Conservation (phyloP, 2,329 filamentous ascomycete genomes). For the Endoconidiophora laricicola region DNA sequence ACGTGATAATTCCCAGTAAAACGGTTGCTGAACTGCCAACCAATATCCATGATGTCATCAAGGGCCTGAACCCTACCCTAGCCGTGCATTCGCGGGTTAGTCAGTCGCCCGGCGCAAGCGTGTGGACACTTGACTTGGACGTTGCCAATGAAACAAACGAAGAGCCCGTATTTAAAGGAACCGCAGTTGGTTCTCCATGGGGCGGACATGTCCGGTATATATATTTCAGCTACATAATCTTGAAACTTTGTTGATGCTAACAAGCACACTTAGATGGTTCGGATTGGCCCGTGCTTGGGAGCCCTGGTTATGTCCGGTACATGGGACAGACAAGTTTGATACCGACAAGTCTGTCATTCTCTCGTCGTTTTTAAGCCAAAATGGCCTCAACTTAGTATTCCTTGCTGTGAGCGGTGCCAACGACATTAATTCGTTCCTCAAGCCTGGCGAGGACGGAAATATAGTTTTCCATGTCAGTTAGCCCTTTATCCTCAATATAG, state of each 20-base stretch:
- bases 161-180: slow-evolving; percentile 37
- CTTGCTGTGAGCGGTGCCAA: slow-evolving; percentile 61
- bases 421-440: slow-evolving; percentile 53
- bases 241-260: background rate
- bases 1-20: slow-evolving; percentile 32
- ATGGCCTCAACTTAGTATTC: slow-evolving; percentile 61
- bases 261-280: slow-evolving; percentile 45
- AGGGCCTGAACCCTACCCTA: slow-evolving; percentile 38
- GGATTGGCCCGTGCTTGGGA: slow-evolving; percentile 62
- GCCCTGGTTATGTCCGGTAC: slow-evolving; percentile 78
- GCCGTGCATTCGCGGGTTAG: slow-evolving; percentile 37
- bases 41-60: slow-evolving; percentile 38
- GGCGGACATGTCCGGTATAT: slow-evolving; percentile 35
- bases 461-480: slow-evolving; percentile 47
- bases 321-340: slow-evolving; percentile 50
- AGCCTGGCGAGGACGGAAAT: slow-evolving; percentile 45
- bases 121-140: slow-evolving; percentile 49
- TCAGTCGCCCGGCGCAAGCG: slow-evolving; percentile 49
- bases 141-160: slow-evolving; percentile 38
- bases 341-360: slow-evolving; percentile 65
- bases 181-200: slow-evolving; percentile 47
- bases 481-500: background rate
- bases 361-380: slow-evolving; percentile 55
- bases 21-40: slow-evolving; percentile 19
- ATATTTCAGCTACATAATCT: no score